Base-by-base conservation (phyloP, 78 protist genomes). In the Dictyostelium capitatum region DNA sequence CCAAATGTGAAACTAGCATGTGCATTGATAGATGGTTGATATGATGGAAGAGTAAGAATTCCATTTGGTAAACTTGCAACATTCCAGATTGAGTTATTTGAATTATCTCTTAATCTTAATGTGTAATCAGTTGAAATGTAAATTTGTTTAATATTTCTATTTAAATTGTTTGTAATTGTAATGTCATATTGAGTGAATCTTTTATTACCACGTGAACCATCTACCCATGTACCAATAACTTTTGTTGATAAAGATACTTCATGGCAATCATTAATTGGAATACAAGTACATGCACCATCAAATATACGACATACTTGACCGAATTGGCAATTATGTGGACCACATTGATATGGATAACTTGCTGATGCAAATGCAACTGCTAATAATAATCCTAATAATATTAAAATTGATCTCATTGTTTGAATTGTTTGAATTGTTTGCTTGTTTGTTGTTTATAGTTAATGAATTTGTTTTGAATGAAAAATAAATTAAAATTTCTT, bases 41-140 rank as follows among this genome's bases (percentile, higher is more conserved):
- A 20, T 9, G 57, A 20, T 75, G 81, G 81, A 11, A 75, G 81
- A 25, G 10, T 32, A 8, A 75, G 25, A 50, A 41, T 54, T n/a
- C 64, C 65, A 17, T 75, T 75, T 20, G 5, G 20, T 17, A 65
- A 14, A 28, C 75, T 46, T 1, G 15, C 59, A 23, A 80, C 30
- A 43, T 80, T 80, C 85, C 85, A 80, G 17, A 80, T 11, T 11
- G 56, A 47, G 30, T 10, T 19, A 59, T 17, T 8, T 28, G 11
- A 46, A 9, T 57, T 25, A 11, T 80, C 78, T 23, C 85, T 20
- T 41, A 62, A 43, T 15, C n/a, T 25, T 10, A 30, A 64, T 7
- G 85, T 80, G 75, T 20, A 17, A 47, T 80, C 85, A 20, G 85
- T 80, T 14, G n/a, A 15, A 50, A 57, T 81, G 19, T 9, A 46